phyloP scores from a whole-genome alignment of 1,284 basidiomycete species.

The Cryptococcus sp. region DNA sequence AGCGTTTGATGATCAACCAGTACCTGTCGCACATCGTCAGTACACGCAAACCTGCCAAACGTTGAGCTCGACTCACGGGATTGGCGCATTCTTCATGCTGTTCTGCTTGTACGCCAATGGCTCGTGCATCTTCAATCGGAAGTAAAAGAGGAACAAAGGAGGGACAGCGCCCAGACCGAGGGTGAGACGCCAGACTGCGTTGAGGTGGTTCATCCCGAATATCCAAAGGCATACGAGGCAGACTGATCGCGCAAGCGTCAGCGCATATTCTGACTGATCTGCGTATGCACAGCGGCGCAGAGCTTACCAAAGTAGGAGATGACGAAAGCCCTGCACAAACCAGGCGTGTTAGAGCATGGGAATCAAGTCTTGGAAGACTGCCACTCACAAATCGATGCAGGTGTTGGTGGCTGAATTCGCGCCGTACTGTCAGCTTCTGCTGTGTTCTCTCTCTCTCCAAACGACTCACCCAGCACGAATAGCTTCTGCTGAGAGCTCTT shows the following conservation, averaged over 20 bases:
- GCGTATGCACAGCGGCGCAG: not conserved
- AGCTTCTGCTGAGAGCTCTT: slow-evolving; percentile 81
- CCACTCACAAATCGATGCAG: slow-evolving; percentile 71
- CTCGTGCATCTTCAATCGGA: slow-evolving; percentile 76
- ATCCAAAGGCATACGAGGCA: slow-evolving; percentile 85
- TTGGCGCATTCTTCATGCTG: slow-evolving; percentile 67
- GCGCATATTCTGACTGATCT: not conserved
- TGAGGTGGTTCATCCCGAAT: slow-evolving; percentile 76
- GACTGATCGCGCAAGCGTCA: slow-evolving; percentile 56
- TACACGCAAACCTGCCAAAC: too few relatives aligned
- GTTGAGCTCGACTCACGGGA: slow-evolving; percentile 26
- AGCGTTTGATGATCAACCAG: slow-evolving; percentile 73
- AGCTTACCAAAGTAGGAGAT: slow-evolving; percentile 60
- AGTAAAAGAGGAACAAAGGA: slow-evolving; percentile 73
- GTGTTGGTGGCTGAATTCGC: slow-evolving; percentile 57
- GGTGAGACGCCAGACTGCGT: slow-evolving; percentile 83
- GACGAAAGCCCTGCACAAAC: slow-evolving; percentile 67
- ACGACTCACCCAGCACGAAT: slow-evolving; percentile 71
- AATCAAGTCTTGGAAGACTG: too few relatives aligned
- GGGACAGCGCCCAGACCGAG: slow-evolving; percentile 85
- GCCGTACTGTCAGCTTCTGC: too few relatives aligned
- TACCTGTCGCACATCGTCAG: slow-evolving; percentile 58
- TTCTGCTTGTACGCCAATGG: slow-evolving; percentile 53
- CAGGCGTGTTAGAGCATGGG: too few relatives aligned
- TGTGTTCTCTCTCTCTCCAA: slow-evolving; percentile 5